These are phyloP conservation scores for Coemansia sp. DNA, from an alignment of 192 early-diverging fungal genomes.

Conservation along the genomic window DNA sequence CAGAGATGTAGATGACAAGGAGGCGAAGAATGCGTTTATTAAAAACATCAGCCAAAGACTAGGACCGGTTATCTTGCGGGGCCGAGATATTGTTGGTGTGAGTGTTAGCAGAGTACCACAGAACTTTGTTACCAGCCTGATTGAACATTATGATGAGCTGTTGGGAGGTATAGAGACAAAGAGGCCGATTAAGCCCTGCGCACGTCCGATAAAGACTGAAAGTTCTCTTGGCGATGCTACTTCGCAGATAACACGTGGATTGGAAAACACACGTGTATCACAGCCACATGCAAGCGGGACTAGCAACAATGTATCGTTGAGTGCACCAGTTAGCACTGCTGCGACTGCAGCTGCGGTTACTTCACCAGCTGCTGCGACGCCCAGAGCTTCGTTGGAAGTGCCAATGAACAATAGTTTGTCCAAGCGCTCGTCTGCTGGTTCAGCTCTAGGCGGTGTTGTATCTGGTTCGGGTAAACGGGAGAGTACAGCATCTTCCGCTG, in stretches of 20 bases:
- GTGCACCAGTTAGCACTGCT: too few relatives aligned
- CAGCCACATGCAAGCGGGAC: too few relatives aligned
- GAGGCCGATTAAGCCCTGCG: slow-evolving; percentile 32
- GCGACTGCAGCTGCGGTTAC: neutral
- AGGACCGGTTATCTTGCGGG: slow-evolving; percentile 49
- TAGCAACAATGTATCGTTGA: too few relatives aligned
- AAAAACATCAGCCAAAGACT: slow-evolving; percentile 27
- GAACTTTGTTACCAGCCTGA: slow-evolving; percentile 30
- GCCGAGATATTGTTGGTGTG: slow-evolving; percentile 33
- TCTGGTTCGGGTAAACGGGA: slow-evolving; percentile 6
- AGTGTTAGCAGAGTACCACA: slow-evolving; percentile 36
- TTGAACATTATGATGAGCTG: slow-evolving; percentile 44
- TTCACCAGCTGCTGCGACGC: neutral
- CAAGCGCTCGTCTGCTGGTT: slow-evolving; percentile 7
- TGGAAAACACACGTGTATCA: too few relatives aligned
- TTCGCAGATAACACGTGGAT: too few relatives aligned
- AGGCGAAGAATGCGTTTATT: slow-evolving; percentile 22
- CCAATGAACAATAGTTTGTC: neutral
- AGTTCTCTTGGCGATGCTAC: neutral
- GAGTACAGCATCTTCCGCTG: slow-evolving; percentile 7
- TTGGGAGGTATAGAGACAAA: slow-evolving; percentile 15
- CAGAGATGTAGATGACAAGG: slow-evolving; percentile 11
- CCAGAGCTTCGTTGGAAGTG: neutral
- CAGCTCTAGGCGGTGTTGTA: neutral
- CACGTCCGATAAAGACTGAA: slow-evolving; percentile 18